Evolutionary conservation across 2,329 filamentous ascomycete species (phyloP).

Genomic region (Cylindrodendrum hubeiense): DNA sequence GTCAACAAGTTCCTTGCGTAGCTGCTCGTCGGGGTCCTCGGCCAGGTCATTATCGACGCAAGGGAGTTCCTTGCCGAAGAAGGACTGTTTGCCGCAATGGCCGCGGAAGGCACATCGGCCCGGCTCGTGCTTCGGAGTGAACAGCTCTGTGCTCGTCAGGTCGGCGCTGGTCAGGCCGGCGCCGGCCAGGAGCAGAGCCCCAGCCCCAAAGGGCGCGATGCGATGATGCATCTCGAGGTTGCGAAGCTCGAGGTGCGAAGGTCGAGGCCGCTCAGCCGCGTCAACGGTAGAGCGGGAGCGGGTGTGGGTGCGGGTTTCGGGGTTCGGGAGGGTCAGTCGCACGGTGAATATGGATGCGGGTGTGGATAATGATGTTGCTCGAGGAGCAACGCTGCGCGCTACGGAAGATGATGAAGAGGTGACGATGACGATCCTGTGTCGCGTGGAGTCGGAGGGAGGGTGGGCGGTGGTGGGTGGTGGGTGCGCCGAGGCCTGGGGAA

Average conservation of each 20-base stretch:
- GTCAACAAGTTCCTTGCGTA: slow-evolving; percentile 82
- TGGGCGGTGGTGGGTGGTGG: slow-evolving; percentile 9
- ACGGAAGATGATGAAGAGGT: neutral
- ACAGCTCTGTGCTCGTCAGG: slow-evolving; percentile 44
- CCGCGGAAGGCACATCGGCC: slow-evolving; percentile 92
- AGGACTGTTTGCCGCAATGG: slow-evolving; percentile 89
- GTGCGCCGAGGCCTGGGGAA: slow-evolving; percentile 26
- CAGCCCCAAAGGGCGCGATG: slow-evolving; percentile 47
- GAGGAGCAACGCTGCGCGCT: slow-evolving; percentile 1
- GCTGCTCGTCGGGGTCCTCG: slow-evolving; percentile 76
- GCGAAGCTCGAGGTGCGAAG: neutral
- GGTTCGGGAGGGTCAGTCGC: slow-evolving; percentile 23
- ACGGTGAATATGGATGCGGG: slow-evolving; percentile 24
- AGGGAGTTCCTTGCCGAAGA: slow-evolving; percentile 90
- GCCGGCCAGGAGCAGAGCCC: slow-evolving; percentile 44
- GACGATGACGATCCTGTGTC: slow-evolving; percentile 13
- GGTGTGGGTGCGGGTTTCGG: slow-evolving; percentile 37
- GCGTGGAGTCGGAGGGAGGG: slow-evolving; percentile 15
- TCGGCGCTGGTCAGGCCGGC: slow-evolving; percentile 2
- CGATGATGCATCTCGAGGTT: slow-evolving; percentile 48
- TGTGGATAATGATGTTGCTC: slow-evolving; percentile 26
- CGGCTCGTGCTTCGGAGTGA: slow-evolving; percentile 79
- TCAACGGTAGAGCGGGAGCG: slow-evolving; percentile 25
- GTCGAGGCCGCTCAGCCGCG: slow-evolving; percentile 34
- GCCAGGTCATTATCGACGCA: slow-evolving; percentile 93